Conservation (phyloP, 106 monocot species). For the Gastrodia elata region DNA sequence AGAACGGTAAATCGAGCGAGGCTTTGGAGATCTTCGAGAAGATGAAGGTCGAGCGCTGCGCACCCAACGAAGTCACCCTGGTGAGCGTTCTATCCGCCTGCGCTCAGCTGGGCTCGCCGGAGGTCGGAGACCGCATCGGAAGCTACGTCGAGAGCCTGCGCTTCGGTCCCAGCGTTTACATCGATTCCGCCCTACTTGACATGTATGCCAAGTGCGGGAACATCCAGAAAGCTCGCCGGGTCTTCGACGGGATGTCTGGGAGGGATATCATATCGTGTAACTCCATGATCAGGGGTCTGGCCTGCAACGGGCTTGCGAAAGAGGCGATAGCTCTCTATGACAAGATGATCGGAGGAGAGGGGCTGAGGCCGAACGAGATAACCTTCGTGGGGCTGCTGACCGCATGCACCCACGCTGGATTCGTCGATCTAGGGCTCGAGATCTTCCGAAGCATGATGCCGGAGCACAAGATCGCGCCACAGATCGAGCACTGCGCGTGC, state of each 20-base stretch:
- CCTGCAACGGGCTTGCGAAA: slow-evolving; percentile 50
- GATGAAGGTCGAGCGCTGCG: slow-evolving; percentile 40
- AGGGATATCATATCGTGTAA: slow-evolving; percentile 81
- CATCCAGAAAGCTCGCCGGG: slow-evolving; percentile 35
- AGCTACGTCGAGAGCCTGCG: slow-evolving; percentile 41
- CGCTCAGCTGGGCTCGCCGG: slow-evolving; percentile 63
- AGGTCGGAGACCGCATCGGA: slow-evolving; percentile 54
- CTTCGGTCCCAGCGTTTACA: slow-evolving; percentile 35
- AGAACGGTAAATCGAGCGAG: slow-evolving; percentile 74
- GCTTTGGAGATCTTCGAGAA: slow-evolving; percentile 69
- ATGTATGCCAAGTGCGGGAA: slow-evolving; percentile 89
- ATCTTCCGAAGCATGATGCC: slow-evolving; percentile 50
- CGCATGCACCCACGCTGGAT: slow-evolving; percentile 82
- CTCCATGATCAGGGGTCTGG: slow-evolving; percentile 83
- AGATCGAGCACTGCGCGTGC: slow-evolving; percentile 76
- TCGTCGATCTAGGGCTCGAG: slow-evolving; percentile 50
- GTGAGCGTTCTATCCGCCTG: slow-evolving; percentile 76
- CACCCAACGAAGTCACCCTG: slow-evolving; percentile 83
- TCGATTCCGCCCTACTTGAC: slow-evolving; percentile 63
- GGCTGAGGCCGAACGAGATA: slow-evolving; percentile 48
- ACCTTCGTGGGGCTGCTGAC: slow-evolving; percentile 67
- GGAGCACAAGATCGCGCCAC: slow-evolving; percentile 36
- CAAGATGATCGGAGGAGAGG: slow-evolving; percentile 37
- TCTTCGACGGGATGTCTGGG: slow-evolving; percentile 52
- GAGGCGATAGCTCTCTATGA: slow-evolving; percentile 53